Conservation (phyloP, 208 protist species). For the Wallacemonas rigidus region DNA sequence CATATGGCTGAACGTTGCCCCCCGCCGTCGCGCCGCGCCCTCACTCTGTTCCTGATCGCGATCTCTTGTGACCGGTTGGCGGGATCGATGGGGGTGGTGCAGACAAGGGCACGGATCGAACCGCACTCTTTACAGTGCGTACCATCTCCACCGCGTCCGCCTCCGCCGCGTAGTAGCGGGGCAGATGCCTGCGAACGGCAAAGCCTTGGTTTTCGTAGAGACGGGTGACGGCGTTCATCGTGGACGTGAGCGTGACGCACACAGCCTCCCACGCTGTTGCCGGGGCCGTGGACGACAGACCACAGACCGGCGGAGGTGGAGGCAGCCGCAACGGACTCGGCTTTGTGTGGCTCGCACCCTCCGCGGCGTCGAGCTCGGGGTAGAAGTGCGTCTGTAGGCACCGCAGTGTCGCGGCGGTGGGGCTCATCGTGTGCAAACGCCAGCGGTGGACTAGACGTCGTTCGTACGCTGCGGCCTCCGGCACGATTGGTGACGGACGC, state of each 20-base stretch:
- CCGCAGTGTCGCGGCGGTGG: slow-evolving; percentile 19
- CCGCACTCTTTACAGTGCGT: not conserved
- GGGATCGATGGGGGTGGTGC: too few species aligned
- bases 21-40: too few species aligned
- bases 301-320: too few species aligned
- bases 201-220: slow-evolving; percentile 65
- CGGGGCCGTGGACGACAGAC: too few species aligned
- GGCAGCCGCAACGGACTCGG: too few species aligned
- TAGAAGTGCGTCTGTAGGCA: slow-evolving; percentile 21
- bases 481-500: not conserved
- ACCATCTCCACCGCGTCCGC: slow-evolving; percentile 78
- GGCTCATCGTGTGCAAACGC: slow-evolving; percentile 70
- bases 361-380: not conserved
- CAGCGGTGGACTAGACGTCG: slow-evolving; percentile 39
- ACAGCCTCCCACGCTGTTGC: not conserved
- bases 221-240: slow-evolving; percentile 28
- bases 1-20: too few species aligned
- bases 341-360: too few species aligned
- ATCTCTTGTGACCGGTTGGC: not conserved
- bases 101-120: too few species aligned
- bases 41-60: not conserved
- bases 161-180: slow-evolving; percentile 52
- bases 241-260: not conserved
- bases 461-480: not conserved
- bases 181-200: slow-evolving; percentile 40